phyloP scores from a whole-genome alignment of 2,329 filamentous ascomycete genomes.

The Cercospora sp. region DNA sequence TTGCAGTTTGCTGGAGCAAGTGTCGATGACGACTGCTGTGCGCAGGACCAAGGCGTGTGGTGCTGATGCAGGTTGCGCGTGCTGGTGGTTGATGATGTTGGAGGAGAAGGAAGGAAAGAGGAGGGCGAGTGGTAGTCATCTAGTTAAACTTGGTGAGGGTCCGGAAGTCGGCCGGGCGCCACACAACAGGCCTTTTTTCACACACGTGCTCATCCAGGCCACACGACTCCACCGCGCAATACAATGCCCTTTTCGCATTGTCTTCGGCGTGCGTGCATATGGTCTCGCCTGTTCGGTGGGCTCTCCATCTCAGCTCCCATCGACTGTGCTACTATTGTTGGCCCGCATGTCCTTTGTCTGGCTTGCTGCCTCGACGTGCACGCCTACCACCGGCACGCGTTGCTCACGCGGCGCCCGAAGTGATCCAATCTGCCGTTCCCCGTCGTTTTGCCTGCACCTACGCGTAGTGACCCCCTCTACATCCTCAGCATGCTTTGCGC shows the following conservation, averaged over 20 bases:
- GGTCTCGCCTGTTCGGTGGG: background rate
- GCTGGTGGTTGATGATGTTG: conserved; percentile 8
- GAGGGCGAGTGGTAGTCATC: background rate
- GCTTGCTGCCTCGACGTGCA: background rate
- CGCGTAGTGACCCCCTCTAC: conserved; percentile 10
- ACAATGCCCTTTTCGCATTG: background rate
- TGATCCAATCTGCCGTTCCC: conserved; percentile 8
- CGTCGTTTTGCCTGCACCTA: background rate
- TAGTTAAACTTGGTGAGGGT: background rate
- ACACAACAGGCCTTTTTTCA: background rate
- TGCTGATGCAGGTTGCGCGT: conserved; percentile 2
- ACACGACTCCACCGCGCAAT: background rate
- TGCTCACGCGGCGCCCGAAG: background rate
- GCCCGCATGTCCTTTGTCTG: background rate
- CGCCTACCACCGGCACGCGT: background rate
- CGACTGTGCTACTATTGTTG: background rate
- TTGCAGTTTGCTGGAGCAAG: conserved; percentile 20
- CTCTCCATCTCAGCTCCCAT: background rate
- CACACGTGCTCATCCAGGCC: background rate
- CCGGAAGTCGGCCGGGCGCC: background rate
- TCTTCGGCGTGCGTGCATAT: background rate
- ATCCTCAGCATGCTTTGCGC: background rate
- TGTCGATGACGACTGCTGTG: conserved; percentile 14
- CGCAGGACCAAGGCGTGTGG: conserved; percentile 16
- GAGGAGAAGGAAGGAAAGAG: conserved; percentile 6